phyloP scores from a whole-genome alignment of 2,329 filamentous ascomycete genomes.

The Fusarium pseudocircinatum region DNA sequence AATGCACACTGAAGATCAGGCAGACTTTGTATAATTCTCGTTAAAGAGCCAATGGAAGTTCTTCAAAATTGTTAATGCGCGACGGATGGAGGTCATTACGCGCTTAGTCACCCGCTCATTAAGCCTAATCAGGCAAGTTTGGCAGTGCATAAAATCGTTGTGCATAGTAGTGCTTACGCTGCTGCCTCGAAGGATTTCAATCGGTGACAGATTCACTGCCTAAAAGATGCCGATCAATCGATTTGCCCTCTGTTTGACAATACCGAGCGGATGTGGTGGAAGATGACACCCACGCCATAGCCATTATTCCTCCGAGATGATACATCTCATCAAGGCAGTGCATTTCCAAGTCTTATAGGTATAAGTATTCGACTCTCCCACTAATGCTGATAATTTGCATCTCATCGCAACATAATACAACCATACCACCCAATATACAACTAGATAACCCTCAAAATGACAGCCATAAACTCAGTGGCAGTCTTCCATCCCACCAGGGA shows the following conservation, averaged over 20 bases:
- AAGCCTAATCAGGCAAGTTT: neutral
- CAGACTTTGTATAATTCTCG: neutral
- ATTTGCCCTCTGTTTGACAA: neutral
- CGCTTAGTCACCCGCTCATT: neutral
- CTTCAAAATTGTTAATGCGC: rapidly evolving
- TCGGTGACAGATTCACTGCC: neutral
- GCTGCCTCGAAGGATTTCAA: neutral
- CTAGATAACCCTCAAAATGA: neutral
- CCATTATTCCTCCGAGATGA: rapidly evolving
- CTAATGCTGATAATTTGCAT: too few species aligned
- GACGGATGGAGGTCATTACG: rapidly evolving
- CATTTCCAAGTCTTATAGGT: too few species aligned
- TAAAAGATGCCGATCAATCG: neutral
- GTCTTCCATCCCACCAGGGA: neutral
- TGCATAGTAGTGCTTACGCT: neutral
- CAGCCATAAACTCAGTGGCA: neutral
- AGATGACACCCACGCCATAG: neutral
- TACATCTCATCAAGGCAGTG: neutral
- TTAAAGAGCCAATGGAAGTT: rapidly evolving
- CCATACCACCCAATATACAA: neutral
- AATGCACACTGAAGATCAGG: neutral
- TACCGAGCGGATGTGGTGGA: rapidly evolving
- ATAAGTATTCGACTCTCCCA: neutral
- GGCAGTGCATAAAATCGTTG: rapidly evolving
- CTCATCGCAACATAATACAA: rapidly evolving